Conservation (phyloP, 805 yeast genomes). For the Nakazawaea sp. region DNA sequence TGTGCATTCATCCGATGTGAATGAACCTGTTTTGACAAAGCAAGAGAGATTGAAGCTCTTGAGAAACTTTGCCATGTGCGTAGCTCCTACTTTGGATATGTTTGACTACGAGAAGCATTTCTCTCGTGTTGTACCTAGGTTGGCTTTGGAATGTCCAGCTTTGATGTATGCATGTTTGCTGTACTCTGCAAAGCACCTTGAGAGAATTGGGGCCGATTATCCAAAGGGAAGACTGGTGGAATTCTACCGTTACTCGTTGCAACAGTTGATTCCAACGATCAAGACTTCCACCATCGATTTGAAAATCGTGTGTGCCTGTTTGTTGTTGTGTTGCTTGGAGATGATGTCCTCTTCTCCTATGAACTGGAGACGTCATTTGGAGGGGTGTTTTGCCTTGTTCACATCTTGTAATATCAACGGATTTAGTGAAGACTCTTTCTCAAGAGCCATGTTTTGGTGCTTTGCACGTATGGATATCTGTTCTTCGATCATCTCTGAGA, state of each 20-base stretch:
- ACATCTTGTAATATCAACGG: conserved; percentile 31
- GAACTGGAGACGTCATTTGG: conserved; percentile 32
- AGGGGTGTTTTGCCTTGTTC: conserved; percentile 31
- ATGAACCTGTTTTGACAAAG: conserved; percentile 8
- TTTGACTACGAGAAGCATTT: conserved; percentile 17
- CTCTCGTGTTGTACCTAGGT: conserved; percentile 15
- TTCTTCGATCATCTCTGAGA: conserved; percentile 29
- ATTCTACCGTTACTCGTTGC: conserved; percentile 21
- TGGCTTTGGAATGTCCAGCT: conserved; percentile 12
- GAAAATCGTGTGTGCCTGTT: conserved; percentile 29
- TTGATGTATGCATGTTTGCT: conserved; percentile 16
- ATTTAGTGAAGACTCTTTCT: conserved; percentile 22
- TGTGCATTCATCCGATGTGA: conserved; percentile 1
- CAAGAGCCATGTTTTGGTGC: conserved; percentile 36
- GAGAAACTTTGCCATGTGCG: conserved; percentile 27
- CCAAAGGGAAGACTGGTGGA: conserved; percentile 21
- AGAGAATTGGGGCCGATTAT: conserved; percentile 7
- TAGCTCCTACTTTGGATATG: conserved; percentile 25
- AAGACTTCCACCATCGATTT: conserved; percentile 21
- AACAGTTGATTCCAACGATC: conserved; percentile 27
- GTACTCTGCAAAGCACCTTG: conserved; percentile 19
- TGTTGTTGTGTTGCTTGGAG: conserved; percentile 34
- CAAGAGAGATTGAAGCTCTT: conserved; percentile 21
- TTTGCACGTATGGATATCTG: conserved; percentile 35
- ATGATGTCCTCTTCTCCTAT: conserved; percentile 33